Evolutionary conservation across 805 yeast genomes (phyloP).

Genomic region (Ogataea ramenticola): DNA sequence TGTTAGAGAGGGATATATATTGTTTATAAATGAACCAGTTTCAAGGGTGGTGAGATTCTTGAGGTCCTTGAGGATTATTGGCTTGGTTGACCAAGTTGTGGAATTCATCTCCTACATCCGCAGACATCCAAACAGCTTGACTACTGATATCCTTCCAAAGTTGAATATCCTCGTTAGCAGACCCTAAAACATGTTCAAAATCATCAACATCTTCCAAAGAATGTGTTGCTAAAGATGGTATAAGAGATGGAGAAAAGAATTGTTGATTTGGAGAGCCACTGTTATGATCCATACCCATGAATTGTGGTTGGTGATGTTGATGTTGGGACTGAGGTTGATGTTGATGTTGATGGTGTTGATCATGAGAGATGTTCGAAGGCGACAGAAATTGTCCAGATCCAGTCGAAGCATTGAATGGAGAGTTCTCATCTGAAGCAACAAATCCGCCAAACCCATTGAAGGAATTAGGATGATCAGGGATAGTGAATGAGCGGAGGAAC

Average conservation of each 20-base stretch:
- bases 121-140: slow-evolving; percentile 67
- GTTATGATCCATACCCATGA: not conserved
- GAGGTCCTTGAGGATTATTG: not conserved
- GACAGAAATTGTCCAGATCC: no score
- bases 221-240: slow-evolving; percentile 24
- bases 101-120: slow-evolving; percentile 35
- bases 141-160: slow-evolving; percentile 74
- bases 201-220: slow-evolving; percentile 25
- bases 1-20: no score
- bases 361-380: not conserved
- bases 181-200: slow-evolving; percentile 24
- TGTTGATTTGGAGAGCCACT: not conserved
- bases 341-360: not conserved
- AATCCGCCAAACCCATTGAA: no score
- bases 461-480: no score
- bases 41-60: not conserved
- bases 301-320: not conserved
- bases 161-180: slow-evolving; percentile 36
- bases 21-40: no score
- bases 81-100: not conserved
- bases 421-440: no score
- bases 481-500: no score
- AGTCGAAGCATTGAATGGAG: no score
- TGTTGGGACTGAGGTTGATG: not conserved
- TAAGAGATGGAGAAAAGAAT: slow-evolving; percentile 20